phyloP scores from a whole-genome alignment of 2,329 filamentous ascomycete genomes.

The Madurella fahalii region DNA sequence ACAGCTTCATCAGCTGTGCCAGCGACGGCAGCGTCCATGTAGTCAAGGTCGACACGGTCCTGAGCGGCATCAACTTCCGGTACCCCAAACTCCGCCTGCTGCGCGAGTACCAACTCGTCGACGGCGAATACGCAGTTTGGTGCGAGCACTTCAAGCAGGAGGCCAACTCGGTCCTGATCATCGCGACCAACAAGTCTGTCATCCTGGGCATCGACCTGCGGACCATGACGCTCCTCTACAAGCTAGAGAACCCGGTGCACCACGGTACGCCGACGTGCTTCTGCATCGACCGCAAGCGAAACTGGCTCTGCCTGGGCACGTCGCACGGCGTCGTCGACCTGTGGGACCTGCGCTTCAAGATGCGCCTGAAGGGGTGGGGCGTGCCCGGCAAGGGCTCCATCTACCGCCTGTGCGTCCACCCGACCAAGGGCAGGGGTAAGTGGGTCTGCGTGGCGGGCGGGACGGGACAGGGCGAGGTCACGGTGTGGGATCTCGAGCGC shows the following conservation, averaged over 20 bases:
- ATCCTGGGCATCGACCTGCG: slow-evolving; percentile 82
- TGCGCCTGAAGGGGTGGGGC: slow-evolving; percentile 84
- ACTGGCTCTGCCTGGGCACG: slow-evolving; percentile 89
- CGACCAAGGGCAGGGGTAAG: slow-evolving; percentile 70
- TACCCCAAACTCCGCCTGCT: slow-evolving; percentile 76
- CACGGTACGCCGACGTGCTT: slow-evolving; percentile 92
- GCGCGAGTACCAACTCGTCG: slow-evolving; percentile 73
- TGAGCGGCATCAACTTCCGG: slow-evolving; percentile 51
- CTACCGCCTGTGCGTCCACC: slow-evolving; percentile 74
- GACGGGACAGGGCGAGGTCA: slow-evolving; percentile 81
- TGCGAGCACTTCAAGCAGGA: slow-evolving; percentile 87
- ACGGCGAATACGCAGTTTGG: slow-evolving; percentile 78
- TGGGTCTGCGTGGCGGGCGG: slow-evolving; percentile 89
- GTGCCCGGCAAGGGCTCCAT: slow-evolving; percentile 77
- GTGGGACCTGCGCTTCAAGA: slow-evolving; percentile 94
- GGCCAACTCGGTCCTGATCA: slow-evolving; percentile 71
- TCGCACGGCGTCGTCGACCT: slow-evolving; percentile 88
- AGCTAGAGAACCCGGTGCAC: slow-evolving; percentile 80
- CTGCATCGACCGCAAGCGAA: slow-evolving; percentile 76
- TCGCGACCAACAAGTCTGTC: slow-evolving; percentile 82
- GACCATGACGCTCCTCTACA: slow-evolving; percentile 77
- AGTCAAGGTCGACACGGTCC: slow-evolving; percentile 66
- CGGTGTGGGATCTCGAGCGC: slow-evolving; percentile 94
- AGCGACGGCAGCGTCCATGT: slow-evolving; percentile 88
- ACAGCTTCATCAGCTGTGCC: slow-evolving; percentile 87